These are phyloP conservation scores for Stipa capillata DNA, from an alignment of 176 grass and related monocot genomes.

Conservation along the genomic window DNA sequence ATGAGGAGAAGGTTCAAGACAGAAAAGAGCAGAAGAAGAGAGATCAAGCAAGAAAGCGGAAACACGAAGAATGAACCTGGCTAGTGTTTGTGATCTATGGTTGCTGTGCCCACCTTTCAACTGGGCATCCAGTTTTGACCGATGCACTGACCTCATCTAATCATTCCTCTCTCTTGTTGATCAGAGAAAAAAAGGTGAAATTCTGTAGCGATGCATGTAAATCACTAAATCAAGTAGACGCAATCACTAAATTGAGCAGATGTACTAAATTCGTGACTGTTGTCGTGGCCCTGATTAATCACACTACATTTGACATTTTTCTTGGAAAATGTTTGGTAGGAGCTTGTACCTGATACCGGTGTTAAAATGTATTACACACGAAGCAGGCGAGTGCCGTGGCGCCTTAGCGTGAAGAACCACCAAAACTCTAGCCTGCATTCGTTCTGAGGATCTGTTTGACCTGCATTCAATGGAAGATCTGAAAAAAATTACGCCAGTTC, in stretches of 20 bases:
- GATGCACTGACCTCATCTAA: background rate
- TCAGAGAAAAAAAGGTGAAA: background rate
- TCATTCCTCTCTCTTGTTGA: background rate
- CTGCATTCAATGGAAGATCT: too few species aligned
- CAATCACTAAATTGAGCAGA: background rate
- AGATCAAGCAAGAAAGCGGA: conserved; percentile 49
- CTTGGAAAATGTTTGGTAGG: too few species aligned
- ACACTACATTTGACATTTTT: too few species aligned
- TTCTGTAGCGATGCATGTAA: background rate
- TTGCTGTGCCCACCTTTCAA: background rate
- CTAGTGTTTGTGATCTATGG: background rate
- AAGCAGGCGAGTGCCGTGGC: background rate
- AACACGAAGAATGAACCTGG: conserved; percentile 25
- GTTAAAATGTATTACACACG: background rate
- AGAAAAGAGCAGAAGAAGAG: conserved; percentile 74
- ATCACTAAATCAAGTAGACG: background rate
- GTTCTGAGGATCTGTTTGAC: too few species aligned
- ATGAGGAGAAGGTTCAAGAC: conserved; percentile 58
- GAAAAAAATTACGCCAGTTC: too few species aligned
- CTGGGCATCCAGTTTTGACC: background rate
- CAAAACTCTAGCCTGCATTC: background rate
- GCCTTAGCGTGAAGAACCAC: background rate
- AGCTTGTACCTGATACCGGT: background rate
- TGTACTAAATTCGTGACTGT: too few species aligned
- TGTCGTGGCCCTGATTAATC: too few species aligned